These are phyloP conservation scores for Termitomyces sp. DNA, from an alignment of 768 basidiomycete genomes.

Conservation along the genomic window DNA sequence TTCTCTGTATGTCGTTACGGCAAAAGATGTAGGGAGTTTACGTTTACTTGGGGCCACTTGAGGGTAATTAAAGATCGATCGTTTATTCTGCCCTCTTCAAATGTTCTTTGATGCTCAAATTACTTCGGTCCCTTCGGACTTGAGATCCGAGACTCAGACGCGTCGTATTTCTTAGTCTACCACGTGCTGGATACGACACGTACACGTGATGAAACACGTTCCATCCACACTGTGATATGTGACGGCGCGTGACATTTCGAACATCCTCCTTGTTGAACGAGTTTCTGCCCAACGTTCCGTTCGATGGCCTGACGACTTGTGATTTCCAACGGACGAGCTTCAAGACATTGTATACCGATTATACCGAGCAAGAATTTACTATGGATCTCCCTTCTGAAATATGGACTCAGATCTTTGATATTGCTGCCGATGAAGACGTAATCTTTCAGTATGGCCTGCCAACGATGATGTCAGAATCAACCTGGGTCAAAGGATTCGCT, in stretches of 20 bases:
- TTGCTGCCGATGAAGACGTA: constrained; percentile 69
- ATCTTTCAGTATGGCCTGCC: constrained; percentile 61
- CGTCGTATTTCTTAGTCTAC: neutral
- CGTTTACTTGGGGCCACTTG: neutral
- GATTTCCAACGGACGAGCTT: neutral
- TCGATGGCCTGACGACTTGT: neutral
- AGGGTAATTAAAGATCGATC: neutral
- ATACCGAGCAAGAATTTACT: neutral
- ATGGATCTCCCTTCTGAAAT: constrained; percentile 64
- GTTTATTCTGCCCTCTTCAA: too few relatives aligned
- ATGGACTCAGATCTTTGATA: constrained; percentile 66
- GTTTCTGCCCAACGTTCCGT: neutral
- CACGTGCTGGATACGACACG: neutral
- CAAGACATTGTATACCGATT: neutral
- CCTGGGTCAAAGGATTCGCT: constrained; percentile 55
- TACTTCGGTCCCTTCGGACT: too few relatives aligned
- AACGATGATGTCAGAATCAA: constrained; percentile 58
- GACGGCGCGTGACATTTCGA: constrained; percentile 1
- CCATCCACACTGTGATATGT: neutral
- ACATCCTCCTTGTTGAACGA: neutral
- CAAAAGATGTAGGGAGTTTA: neutral
- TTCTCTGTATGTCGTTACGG: neutral
- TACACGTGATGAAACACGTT: constrained; percentile 6
- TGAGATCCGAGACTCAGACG: neutral
- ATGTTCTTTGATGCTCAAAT: too few relatives aligned